Conservation (phyloP, 1,139 yeast genomes). For the Pichia sp. region DNA sequence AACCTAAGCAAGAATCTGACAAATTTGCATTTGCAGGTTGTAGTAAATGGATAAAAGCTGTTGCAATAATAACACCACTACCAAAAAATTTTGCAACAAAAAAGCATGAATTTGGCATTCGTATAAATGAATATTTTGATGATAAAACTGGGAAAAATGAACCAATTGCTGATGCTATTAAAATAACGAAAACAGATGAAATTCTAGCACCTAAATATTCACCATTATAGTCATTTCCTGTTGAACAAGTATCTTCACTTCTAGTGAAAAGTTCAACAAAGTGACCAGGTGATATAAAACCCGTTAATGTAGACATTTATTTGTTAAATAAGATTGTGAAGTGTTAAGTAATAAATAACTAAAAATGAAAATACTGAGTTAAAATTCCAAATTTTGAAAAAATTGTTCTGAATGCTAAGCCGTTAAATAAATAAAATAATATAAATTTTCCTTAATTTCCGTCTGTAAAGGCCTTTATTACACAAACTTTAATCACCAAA, state of each 20-base stretch:
- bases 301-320: neutral
- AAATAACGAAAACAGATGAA: constrained; percentile 63
- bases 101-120: constrained; percentile 56
- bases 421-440: too few relatives aligned
- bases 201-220: constrained; percentile 52
- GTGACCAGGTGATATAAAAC: constrained; percentile 4
- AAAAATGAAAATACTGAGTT: too few relatives aligned
- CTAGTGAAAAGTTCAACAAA: constrained; percentile 11
- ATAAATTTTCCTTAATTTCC: too few relatives aligned
- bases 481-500: too few relatives aligned
- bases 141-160: constrained; percentile 56
- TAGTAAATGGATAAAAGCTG: constrained; percentile 78
- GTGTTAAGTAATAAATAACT: too few relatives aligned
- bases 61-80: constrained; percentile 86
- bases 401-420: too few relatives aligned
- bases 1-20: constrained; percentile 47
- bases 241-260: constrained; percentile 16
- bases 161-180: constrained; percentile 51
- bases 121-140: constrained; percentile 47
- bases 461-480: too few relatives aligned
- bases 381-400: too few relatives aligned
- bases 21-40: constrained; percentile 66
- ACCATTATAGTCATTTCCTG: constrained; percentile 18
- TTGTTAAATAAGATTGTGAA: too few relatives aligned
- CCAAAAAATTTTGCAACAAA: constrained; percentile 80